phyloP scores from a whole-genome alignment of 306 rosid species.

The Rosa multiflora region DNA sequence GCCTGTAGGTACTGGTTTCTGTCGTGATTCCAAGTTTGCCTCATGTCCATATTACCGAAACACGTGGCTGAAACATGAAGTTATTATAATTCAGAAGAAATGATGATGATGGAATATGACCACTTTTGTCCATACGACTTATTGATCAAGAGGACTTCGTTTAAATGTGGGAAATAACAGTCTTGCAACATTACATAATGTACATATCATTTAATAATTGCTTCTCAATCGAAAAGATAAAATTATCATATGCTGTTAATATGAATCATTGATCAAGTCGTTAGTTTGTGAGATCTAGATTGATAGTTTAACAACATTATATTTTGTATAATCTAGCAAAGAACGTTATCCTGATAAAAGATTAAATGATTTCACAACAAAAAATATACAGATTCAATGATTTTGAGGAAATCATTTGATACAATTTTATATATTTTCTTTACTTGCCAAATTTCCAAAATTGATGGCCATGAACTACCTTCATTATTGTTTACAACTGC shows the following conservation, averaged over 20 bases:
- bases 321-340: background rate
- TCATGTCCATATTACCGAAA: background rate
- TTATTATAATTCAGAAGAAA: background rate
- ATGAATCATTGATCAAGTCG: too few species aligned
- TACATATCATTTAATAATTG: too few species aligned
- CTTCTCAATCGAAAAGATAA: too few species aligned
- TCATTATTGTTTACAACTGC: background rate
- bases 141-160: too few species aligned
- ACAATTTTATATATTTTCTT: background rate
- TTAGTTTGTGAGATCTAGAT: too few species aligned
- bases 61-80: background rate
- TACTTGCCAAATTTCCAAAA: slow-evolving; percentile 5
- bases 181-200: too few species aligned
- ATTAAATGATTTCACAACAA: background rate
- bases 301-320: too few species aligned
- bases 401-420: background rate
- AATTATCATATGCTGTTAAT: too few species aligned
- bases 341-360: background rate
- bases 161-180: too few species aligned
- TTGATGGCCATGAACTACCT: background rate
- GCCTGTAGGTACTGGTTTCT: background rate
- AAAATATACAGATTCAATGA: background rate
- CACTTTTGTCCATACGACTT: too few species aligned
- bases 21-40: background rate
- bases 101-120: background rate